Evolutionary conservation across 2,329 filamentous ascomycete genomes (phyloP).

Genomic region (Monilinia polystroma): DNA sequence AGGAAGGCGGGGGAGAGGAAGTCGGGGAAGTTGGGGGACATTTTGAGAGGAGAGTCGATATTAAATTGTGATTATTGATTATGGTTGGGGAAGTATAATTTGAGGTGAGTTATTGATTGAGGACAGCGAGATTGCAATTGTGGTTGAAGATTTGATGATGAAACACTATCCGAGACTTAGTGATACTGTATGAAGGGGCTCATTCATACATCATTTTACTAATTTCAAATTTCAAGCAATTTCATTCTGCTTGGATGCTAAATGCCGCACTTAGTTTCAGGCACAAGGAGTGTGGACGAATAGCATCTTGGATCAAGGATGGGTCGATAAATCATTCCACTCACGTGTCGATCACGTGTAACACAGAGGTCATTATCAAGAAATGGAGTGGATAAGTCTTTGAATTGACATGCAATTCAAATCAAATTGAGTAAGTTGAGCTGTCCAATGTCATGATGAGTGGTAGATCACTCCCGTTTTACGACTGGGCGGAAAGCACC

Average conservation of each 20-base stretch:
- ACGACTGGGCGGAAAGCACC: slow-evolving; percentile 11
- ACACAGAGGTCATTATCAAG: no score
- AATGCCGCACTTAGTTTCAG: neutral
- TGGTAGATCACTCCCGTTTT: slow-evolving; percentile 14
- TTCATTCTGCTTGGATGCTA: neutral
- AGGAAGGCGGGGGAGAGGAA: slow-evolving; percentile 31
- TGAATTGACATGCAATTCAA: slow-evolving; percentile 5
- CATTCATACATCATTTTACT: neutral
- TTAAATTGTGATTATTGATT: slow-evolving; percentile 1
- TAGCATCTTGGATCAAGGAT: slow-evolving; percentile 2
- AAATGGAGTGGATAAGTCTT: slow-evolving; percentile 7
- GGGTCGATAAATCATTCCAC: no score
- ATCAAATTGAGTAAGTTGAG: slow-evolving; percentile 2
- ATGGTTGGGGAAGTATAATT: neutral
- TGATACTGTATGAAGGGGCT: neutral
- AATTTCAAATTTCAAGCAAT: neutral
- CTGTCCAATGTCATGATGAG: slow-evolving; percentile 10
- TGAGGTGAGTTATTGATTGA: neutral
- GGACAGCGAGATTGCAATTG: neutral
- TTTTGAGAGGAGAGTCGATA: neutral
- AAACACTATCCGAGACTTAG: slow-evolving; percentile 3
- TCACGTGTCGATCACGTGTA: slow-evolving; percentile 12
- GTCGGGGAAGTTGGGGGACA: slow-evolving; percentile 26
- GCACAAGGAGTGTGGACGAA: neutral
- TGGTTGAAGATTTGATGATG: neutral